Percentiles rank a stretch among this genome's conserved stretches.
These are phyloP conservation scores for Phialophora tarda DNA, from an alignment of 2,329 filamentous ascomycete genomes.

Conservation along the genomic window DNA sequence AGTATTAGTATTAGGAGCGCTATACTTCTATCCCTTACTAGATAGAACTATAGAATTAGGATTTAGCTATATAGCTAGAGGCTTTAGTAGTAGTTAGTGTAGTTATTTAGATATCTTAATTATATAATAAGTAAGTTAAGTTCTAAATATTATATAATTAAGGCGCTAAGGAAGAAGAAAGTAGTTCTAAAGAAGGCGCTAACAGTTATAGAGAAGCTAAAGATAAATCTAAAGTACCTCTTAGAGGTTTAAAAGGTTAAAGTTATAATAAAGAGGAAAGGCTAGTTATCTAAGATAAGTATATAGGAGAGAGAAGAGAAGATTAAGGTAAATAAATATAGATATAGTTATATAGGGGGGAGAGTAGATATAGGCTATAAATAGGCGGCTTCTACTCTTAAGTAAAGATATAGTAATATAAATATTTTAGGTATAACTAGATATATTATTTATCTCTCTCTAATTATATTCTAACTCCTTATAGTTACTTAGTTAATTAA, in stretches of 20 bases:
- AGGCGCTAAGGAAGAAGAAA: neutral
- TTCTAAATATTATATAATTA: no score
- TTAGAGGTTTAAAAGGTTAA: neutral
- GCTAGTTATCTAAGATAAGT: neutral
- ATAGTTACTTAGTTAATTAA: no score
- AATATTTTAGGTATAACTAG: no score
- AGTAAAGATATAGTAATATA: neutral
- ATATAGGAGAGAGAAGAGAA: neutral
- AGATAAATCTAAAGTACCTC: neutral
- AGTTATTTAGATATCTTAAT: neutral
- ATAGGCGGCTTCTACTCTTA: neutral
- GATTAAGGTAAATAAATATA: neutral
- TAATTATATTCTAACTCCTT: no score
- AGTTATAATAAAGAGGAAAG: neutral
- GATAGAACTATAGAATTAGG: no score
- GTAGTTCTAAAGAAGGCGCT: neutral
- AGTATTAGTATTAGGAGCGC: no score
- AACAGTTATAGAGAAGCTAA: neutral
- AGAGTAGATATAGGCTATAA: neutral
- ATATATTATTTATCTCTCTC: no score
- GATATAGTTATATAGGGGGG: neutral
- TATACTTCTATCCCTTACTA: no score
- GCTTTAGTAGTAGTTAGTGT: neutral
- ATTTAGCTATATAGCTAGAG: neutral
- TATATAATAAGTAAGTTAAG: no score